These are phyloP conservation scores for Vigna hirtella DNA, from an alignment of 306 rosid species.

Conservation along the genomic window DNA sequence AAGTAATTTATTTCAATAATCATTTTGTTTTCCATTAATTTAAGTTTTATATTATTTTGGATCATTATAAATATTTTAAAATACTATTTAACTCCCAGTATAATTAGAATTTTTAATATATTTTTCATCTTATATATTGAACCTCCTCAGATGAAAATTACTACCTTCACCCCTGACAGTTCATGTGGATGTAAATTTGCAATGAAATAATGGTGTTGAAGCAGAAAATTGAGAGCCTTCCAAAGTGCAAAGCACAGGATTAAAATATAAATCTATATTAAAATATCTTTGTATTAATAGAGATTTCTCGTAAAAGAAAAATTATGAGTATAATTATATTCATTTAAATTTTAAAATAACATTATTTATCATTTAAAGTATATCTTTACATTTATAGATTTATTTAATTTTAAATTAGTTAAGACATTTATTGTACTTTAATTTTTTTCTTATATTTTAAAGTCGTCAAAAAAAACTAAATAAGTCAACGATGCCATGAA, in stretches of 20 bases:
- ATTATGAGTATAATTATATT: not conserved
- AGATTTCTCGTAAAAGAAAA: no score
- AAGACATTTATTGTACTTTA: not conserved
- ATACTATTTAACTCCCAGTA: not conserved
- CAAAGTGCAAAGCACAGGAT: not conserved
- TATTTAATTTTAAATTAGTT: not conserved
- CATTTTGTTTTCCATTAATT: not conserved
- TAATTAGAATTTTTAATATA: not conserved
- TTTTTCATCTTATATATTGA: not conserved
- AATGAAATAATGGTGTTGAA: not conserved
- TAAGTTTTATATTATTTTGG: not conserved
- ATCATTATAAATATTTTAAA: not conserved
- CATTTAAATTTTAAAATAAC: not conserved
- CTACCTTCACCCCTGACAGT: not conserved
- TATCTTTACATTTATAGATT: not conserved
- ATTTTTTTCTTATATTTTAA: not conserved
- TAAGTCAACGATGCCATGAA: not conserved
- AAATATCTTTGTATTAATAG: no score
- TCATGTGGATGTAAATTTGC: not conserved
- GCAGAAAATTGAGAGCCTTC: not conserved
- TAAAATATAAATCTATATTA: not conserved
- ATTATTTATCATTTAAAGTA: not conserved
- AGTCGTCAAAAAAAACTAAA: not conserved
- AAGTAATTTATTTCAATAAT: not conserved
- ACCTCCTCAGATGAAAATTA: not conserved